Conservation (phyloP, 805 yeast species). For the Yarrowia porcina region DNA sequence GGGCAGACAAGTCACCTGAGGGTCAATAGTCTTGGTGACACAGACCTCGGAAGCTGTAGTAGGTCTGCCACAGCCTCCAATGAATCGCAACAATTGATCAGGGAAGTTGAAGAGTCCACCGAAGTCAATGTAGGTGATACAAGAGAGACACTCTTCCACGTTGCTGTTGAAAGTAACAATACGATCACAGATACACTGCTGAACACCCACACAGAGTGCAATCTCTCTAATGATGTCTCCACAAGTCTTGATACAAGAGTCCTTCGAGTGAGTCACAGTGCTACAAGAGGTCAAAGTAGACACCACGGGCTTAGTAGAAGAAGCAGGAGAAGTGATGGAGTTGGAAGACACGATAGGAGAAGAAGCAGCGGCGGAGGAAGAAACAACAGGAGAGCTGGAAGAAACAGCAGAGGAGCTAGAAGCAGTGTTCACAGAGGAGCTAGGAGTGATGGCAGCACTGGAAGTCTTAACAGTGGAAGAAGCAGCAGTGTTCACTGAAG, state of each 20-base stretch:
- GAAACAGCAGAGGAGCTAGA: not conserved
- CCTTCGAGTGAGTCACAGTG: slow-evolving; percentile 1
- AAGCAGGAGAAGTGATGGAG: not conserved
- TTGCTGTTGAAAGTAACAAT: not conserved
- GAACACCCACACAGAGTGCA: not conserved
- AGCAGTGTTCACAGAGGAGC: not conserved
- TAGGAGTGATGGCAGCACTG: not conserved
- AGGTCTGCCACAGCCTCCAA: not conserved
- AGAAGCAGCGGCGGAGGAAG: not conserved
- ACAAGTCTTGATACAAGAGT: not conserved
- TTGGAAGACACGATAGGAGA: no score
- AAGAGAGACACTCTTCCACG: not conserved
- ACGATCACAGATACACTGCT: slow-evolving; percentile 5
- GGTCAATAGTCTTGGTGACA: slow-evolving; percentile 12
- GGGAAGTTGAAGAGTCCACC: not conserved
- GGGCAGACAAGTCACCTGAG: not conserved
- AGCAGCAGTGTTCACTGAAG: not conserved
- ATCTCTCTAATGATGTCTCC: slow-evolving; percentile 6
- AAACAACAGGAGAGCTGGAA: no score
- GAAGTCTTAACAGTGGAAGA: not conserved
- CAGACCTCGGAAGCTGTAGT: slow-evolving; percentile 4
- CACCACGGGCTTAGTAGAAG: no score
- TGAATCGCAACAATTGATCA: not conserved
- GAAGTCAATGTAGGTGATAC: slow-evolving; percentile 6
- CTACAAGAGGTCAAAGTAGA: slow-evolving; percentile 15